Evolutionary conservation across 2,329 filamentous ascomycete species (phyloP).

Genomic region (Venturia pyrina): DNA sequence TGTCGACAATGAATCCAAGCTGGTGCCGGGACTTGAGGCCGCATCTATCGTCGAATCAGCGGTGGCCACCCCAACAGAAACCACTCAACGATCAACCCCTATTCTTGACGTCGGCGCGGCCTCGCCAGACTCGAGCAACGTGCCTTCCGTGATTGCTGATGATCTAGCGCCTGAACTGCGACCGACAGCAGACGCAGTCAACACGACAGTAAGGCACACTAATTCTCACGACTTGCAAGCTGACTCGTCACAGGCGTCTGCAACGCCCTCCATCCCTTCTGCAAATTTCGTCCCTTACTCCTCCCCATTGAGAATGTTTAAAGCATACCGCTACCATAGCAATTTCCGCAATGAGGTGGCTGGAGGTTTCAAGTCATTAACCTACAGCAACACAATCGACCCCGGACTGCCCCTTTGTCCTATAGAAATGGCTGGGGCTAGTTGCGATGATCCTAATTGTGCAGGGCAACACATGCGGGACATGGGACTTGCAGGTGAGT

Average conservation of each 20-base stretch:
- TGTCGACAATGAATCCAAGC: not conserved
- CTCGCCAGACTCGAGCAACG: not conserved
- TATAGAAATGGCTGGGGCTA: constrained; percentile 58
- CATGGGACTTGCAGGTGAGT: constrained; percentile 68
- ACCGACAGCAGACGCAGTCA: constrained; percentile 9
- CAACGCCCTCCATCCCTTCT: constrained; percentile 14
- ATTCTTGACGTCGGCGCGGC: not conserved
- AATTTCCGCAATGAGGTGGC: constrained; percentile 57
- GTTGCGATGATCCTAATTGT: constrained; percentile 68
- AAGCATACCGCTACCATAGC: constrained; percentile 83
- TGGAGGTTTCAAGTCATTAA: constrained; percentile 78
- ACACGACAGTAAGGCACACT: not conserved
- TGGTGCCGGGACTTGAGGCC: not conserved
- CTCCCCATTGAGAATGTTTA: constrained; percentile 74
- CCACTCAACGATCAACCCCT: not conserved
- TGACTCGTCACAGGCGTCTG: not conserved
- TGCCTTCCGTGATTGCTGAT: constrained; percentile 19
- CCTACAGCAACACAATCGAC: constrained; percentile 87
- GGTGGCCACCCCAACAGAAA: not conserved
- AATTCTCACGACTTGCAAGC: not conserved
- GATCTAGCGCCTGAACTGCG: constrained; percentile 32
- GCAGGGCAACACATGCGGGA: constrained; percentile 69
- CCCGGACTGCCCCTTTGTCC: constrained; percentile 63
- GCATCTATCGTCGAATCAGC: not conserved
- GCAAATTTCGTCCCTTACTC: constrained; percentile 55